Base-by-base conservation (phyloP, 75 land plant genomes). In the Azolla pinnata region DNA sequence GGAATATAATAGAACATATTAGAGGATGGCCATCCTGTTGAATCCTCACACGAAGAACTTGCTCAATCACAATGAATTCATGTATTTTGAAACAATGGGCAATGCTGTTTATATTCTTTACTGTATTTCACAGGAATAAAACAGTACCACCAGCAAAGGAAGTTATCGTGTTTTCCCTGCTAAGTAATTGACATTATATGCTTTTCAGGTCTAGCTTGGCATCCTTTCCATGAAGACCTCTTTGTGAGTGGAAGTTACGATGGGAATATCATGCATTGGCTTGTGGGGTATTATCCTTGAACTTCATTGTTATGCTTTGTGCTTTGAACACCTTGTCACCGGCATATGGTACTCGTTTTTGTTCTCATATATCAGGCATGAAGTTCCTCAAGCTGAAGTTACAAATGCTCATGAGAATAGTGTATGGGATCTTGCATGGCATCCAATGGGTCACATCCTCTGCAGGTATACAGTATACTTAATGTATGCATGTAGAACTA, bases 161-260 rank as follows among this genome's bases (percentile, higher is more conserved):
- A 10, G 44, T 42, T 42, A 10, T 42, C 17, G 44, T 42, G 10
- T 42, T 42, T 42, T 42, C 16, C 44, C 10, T 42, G 10, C 44
- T 42, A 42, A 10, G 10, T 42, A 42, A 42, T n/a, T 42, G 44
- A 42, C 44, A 42, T 42, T 42, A 42, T 42, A n/a, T 2, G 2
- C 24, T 46, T 46, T 33, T 5, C 70, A 95, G 99, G 92, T 54
- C 67, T 95, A 79, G 97, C 99, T 42, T 95, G 99, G 99, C 99
- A 95, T 71, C 99, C 99, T 44, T 89, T 95, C 59, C 96, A 95
- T 63, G 99, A 95, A 68, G 99, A 95, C 32, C 87, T 90, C 40
- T 95, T 95, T 67, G 99, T 90, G 1, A 95, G 99, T 70, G 99
- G 99, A 29, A 89, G 99, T 67, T 83, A 71, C 64, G 99, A 95